phyloP scores from a whole-genome alignment of 306 rosid genomes.

The Vicia faba region DNA sequence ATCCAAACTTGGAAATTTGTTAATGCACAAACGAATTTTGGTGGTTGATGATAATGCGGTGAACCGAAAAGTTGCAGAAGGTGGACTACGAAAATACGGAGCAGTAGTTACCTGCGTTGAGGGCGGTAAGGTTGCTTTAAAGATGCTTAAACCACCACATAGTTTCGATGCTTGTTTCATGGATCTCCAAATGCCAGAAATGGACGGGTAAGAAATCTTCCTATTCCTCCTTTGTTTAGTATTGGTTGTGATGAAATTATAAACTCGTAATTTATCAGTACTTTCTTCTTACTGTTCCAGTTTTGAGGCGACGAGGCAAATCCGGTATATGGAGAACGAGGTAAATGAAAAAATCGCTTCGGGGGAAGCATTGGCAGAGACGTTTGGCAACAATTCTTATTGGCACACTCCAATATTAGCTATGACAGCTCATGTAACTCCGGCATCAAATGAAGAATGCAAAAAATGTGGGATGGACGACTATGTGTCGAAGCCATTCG shows the following conservation, averaged over 20 bases:
- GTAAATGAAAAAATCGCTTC: slow-evolving; percentile 59
- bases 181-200: slow-evolving; percentile 99
- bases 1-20: slow-evolving; percentile 57
- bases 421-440: slow-evolving; percentile 93
- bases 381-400: slow-evolving; percentile 52
- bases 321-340: slow-evolving; percentile 62
- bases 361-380: slow-evolving; percentile 60
- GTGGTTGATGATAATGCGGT: slow-evolving; percentile 92
- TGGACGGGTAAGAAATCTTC: slow-evolving; percentile 84
- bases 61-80: slow-evolving; percentile 91
- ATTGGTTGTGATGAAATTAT: not conserved
- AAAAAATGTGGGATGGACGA: slow-evolving; percentile 91
- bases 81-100: slow-evolving; percentile 76
- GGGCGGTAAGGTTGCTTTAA: slow-evolving; percentile 70
- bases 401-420: slow-evolving; percentile 95
- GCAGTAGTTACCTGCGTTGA: slow-evolving; percentile 81
- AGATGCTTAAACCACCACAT: slow-evolving; percentile 77
- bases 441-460: slow-evolving; percentile 78
- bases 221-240: slow-evolving; percentile 3
- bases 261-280: slow-evolving; percentile 16
- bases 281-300: slow-evolving; percentile 48
- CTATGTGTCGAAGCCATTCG: slow-evolving; percentile 87
- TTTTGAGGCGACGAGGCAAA: slow-evolving; percentile 73
- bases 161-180: slow-evolving; percentile 85
- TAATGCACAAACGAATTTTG: slow-evolving; percentile 66